Base-by-base conservation (phyloP, 2,329 filamentous ascomycete genomes). In the Clonostachys rosea region DNA sequence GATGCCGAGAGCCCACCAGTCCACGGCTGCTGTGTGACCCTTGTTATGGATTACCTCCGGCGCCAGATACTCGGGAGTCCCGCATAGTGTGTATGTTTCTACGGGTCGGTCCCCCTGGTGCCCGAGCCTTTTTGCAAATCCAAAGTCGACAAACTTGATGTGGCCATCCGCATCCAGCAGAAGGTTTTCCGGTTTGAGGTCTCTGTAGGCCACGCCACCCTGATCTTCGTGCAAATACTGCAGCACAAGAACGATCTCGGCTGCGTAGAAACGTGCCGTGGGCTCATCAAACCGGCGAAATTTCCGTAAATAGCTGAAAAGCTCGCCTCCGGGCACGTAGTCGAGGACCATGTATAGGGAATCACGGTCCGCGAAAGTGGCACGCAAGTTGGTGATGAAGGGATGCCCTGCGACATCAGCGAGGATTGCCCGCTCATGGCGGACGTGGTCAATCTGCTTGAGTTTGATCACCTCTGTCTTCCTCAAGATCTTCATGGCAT, bases 1-100 rank as follows among this genome's bases (percentile, higher is more conserved):
- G 54, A 92, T 91, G 24, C 89, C 89, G 55, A 94, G 74, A 1
- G 89, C 88, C 89, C 89, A 92, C 88, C 88, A 92, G 70, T 92
- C 88, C 35, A 92, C 88, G 13, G 88, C 87, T 3, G 80, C 83
- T 4, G 80, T 84, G 59, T 86, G 83, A 12, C 86, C 88, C 61
- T 89, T 90, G 62, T 89, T 91, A 54, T 89, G 82, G 55, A 92
- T 91, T 40, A 92, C 88, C 68, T 92, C 88, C 6, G 88, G 88
- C 3, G 88, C 88, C 42, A 92, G 81, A 63, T 92, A 92, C 61
- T 92, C 88, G 42, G 88, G 88, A 2, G 88, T 92, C 44, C 88
- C 88, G 65, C 88, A 92, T 30, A 92, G 76, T 4, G 88, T 92
- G 59, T 91, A 92, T 6, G 88, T 91, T 68, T 91, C 87, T 44